Percentiles rank a stretch among this genome's conserved stretches.
Evolutionary conservation across 345 rosid species (phyloP).

Genomic region (Eutrema yunnanense): DNA sequence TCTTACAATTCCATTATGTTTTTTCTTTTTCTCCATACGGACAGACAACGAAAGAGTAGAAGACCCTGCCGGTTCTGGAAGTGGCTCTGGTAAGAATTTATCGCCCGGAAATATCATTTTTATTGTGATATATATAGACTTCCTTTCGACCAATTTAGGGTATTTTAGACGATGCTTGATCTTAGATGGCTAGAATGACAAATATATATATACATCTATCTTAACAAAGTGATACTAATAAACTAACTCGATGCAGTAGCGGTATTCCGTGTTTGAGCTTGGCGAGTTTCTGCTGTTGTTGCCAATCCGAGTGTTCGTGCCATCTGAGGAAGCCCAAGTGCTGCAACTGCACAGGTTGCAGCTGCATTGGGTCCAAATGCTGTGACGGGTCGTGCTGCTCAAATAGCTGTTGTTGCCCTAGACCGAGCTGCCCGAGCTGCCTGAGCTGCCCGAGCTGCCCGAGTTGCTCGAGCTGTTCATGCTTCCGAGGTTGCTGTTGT

Average conservation of each 20-base stretch:
- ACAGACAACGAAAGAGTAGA: slow-evolving; percentile 53
- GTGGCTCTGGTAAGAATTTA: slow-evolving; percentile 63
- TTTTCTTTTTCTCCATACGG: not conserved
- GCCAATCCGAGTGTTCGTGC: slow-evolving; percentile 49
- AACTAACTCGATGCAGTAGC: slow-evolving; percentile 33
- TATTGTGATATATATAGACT: not conserved
- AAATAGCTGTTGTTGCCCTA: slow-evolving; percentile 32
- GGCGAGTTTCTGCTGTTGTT: slow-evolving; percentile 75
- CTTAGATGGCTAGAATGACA: not conserved
- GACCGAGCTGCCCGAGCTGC: slow-evolving; percentile 25
- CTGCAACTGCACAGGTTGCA: slow-evolving; percentile 28
- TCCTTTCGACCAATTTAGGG: not conserved
- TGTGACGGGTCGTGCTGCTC: slow-evolving; percentile 32
- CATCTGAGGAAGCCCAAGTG: slow-evolving; percentile 43
- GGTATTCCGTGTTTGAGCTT: slow-evolving; percentile 52
- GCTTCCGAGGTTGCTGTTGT: slow-evolving; percentile 43
- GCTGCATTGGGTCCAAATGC: slow-evolving; percentile 17
- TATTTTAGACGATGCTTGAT: not conserved
- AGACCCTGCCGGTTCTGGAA: slow-evolving; percentile 66
- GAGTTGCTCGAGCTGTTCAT: slow-evolving; percentile 12
- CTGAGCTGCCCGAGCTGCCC: not conserved
- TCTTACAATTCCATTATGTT: not conserved
- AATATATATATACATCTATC: not conserved
- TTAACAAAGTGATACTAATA: not conserved
- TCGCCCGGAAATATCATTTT: not conserved